phyloP scores from a whole-genome alignment of 78 protist genomes.

The Speleostelium caveatum region DNA sequence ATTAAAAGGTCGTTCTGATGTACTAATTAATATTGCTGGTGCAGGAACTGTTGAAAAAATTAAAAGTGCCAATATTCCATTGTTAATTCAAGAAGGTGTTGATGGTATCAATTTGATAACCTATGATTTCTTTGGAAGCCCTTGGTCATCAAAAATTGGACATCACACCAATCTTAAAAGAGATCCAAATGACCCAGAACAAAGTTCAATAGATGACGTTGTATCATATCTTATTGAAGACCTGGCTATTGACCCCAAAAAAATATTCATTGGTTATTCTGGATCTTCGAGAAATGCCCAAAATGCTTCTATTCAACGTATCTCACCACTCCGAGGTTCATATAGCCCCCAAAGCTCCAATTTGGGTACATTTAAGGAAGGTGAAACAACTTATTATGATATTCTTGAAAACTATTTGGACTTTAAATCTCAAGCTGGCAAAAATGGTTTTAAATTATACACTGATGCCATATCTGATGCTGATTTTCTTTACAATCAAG shows the following conservation, averaged over 20 bases:
- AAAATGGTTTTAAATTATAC: not conserved
- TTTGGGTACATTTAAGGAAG: not conserved
- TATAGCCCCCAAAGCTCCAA: not conserved
- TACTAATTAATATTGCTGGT: not conserved
- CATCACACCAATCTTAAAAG: not conserved
- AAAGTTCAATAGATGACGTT: not conserved
- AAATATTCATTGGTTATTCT: not conserved
- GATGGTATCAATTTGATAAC: conserved; percentile 15
- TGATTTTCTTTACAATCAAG: not conserved
- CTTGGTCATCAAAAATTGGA: not conserved
- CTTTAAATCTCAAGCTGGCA: not conserved
- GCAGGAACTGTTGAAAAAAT: not conserved
- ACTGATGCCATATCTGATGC: not conserved
- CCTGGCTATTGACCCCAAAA: not conserved
- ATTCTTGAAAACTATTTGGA: conserved; percentile 1
- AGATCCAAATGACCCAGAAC: not conserved
- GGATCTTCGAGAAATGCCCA: not conserved
- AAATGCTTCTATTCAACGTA: not conserved
- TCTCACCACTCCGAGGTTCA: not conserved
- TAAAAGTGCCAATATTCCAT: not conserved
- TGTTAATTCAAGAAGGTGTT: not conserved
- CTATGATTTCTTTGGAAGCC: conserved; percentile 17
- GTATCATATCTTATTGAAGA: not conserved
- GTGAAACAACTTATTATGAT: not conserved
- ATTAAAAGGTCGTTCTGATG: not conserved